Evolutionary conservation across 2,329 filamentous ascomycete species (phyloP).

Genomic region (Talaromyces sp.): DNA sequence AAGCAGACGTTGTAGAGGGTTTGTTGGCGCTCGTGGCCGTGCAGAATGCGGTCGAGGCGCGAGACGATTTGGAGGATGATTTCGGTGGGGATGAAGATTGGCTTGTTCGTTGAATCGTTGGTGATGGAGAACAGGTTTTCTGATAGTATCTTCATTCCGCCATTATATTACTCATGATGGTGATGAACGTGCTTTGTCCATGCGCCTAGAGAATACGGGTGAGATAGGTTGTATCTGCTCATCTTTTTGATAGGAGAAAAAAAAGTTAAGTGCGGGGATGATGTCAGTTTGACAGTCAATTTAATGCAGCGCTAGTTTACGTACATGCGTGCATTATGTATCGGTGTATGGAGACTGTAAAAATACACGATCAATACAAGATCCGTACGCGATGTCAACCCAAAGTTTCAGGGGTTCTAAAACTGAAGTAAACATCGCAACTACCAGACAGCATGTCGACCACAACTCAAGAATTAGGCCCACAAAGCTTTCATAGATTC

Average conservation of each 20-base stretch:
- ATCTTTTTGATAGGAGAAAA: background rate
- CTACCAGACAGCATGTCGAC: background rate
- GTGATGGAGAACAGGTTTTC: conserved; percentile 5
- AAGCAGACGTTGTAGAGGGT: conserved; percentile 53
- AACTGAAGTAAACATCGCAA: background rate
- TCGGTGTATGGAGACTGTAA: background rate
- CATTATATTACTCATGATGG: conserved; percentile 15
- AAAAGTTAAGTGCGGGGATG: conserved; percentile 8
- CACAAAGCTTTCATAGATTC: background rate
- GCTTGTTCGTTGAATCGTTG: background rate
- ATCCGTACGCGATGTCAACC: background rate
- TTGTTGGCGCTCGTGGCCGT: conserved; percentile 38
- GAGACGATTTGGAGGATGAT: conserved; percentile 17
- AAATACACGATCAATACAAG: background rate
- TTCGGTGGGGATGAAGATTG: conserved; percentile 16
- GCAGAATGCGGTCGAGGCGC: conserved; percentile 12
- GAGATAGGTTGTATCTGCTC: background rate
- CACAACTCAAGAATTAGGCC: background rate
- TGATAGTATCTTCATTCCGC: conserved; percentile 15
- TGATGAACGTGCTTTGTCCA: background rate
- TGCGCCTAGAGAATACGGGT: background rate
- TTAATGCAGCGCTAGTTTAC: background rate
- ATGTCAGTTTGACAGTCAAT: conserved; percentile 12
- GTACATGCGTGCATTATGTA: background rate
- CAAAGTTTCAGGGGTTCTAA: background rate